These are phyloP conservation scores for Saxispiralis lemnorum DNA, from an alignment of 495 filamentous ascomycete species.

Conservation along the genomic window DNA sequence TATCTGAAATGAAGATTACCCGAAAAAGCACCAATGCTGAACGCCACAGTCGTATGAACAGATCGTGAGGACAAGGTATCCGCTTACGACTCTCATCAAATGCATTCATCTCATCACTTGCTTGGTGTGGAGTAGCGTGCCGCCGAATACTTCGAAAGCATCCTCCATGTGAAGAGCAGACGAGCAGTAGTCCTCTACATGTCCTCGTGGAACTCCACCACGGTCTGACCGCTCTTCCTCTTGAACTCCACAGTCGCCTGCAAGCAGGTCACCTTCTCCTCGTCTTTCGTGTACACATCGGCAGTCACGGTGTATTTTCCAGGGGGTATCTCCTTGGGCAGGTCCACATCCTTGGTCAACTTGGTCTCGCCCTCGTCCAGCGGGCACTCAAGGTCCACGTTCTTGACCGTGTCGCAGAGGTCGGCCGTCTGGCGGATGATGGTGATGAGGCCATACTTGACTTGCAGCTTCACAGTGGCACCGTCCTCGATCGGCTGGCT, in stretches of 20 bases:
- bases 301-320: constrained; percentile 78
- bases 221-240: constrained; percentile 13
- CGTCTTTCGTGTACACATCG: constrained; percentile 57
- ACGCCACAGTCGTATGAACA: too few species aligned
- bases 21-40: too few species aligned
- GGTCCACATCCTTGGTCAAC: constrained; percentile 62
- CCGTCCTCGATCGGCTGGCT: constrained; percentile 51
- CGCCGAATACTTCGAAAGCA: too few species aligned
- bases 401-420: constrained; percentile 71
- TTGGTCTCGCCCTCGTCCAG: constrained; percentile 54
- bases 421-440: constrained; percentile 62
- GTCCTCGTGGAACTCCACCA: not conserved
- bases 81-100: not conserved
- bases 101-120: too few species aligned
- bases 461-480: constrained; percentile 59
- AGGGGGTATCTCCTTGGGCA: constrained; percentile 77
- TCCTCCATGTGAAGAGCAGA: too few species aligned
- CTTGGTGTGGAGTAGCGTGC: too few species aligned
- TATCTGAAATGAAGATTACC: too few species aligned
- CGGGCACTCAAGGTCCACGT: constrained; percentile 80
- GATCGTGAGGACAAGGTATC: too few species aligned
- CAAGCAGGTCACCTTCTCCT: constrained; percentile 63
- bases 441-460: constrained; percentile 88
- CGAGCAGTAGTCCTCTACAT: not conserved
- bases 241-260: constrained; percentile 45